Evolutionary conservation across 768 basidiomycete genomes (phyloP).

Genomic region (Lactarius hengduanensis): DNA sequence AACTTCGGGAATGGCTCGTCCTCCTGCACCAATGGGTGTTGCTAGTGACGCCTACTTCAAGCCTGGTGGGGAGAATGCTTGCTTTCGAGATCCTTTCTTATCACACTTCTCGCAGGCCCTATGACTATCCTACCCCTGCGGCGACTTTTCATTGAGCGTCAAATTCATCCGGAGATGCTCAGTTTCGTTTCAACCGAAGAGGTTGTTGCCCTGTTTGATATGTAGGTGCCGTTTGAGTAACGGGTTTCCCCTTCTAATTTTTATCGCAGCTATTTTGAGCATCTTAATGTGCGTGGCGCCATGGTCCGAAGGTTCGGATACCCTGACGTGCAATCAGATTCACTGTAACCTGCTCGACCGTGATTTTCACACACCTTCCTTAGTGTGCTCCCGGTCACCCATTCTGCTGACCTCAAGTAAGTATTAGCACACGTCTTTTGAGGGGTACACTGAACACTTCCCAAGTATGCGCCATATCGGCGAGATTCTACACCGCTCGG

Average conservation of each 20-base stretch:
- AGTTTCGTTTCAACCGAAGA: constrained; percentile 86
- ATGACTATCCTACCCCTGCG: constrained; percentile 86
- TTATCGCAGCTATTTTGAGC: constrained; percentile 62
- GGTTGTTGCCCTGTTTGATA: constrained; percentile 87
- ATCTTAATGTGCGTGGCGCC: constrained; percentile 58
- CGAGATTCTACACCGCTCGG: constrained; percentile 81
- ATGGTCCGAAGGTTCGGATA: background rate
- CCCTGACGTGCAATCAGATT: constrained; percentile 44
- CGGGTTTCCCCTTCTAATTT: constrained; percentile 12
- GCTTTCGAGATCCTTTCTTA: constrained; percentile 15
- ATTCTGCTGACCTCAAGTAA: constrained; percentile 91
- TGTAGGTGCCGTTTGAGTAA: constrained; percentile 51
- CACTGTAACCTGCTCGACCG: constrained; percentile 81
- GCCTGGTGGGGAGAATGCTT: constrained; percentile 50
- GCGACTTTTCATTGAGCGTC: constrained; percentile 80
- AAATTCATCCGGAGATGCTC: constrained; percentile 92
- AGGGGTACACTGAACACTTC: constrained; percentile 6
- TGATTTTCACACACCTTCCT: constrained; percentile 89
- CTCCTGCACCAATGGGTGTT: constrained; percentile 58
- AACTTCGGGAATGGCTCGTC: constrained; percentile 25
- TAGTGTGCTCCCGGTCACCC: constrained; percentile 92
- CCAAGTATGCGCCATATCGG: constrained; percentile 91
- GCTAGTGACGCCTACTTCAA: constrained; percentile 90
- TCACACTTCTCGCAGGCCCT: constrained; percentile 51
- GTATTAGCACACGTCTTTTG: constrained; percentile 34